Base-by-base conservation (phyloP, 75 land plant species). In the Larix kaempferi region DNA sequence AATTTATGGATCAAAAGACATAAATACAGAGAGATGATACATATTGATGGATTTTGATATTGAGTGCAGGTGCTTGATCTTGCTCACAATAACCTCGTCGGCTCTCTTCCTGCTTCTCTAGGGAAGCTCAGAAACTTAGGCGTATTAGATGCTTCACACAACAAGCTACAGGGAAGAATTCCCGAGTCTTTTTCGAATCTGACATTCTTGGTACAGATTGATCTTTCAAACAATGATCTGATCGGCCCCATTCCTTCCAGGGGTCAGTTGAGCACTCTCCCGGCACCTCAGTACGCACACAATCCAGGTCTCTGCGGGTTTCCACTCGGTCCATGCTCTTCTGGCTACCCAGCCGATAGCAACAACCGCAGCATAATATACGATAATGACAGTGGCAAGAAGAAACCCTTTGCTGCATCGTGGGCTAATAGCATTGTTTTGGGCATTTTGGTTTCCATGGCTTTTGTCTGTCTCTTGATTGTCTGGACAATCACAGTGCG, bases 281-380 rank as follows among this genome's bases (percentile, higher is more conserved):
- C 96, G 4, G 92, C 90, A 11, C 80, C 81, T 58, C 90, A 88
- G 58, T 94, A 88, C 63, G 89, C 90, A 2, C 84, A 88, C 78
- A 94, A 94, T 58, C 92, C 92, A 14, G 91, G 90, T 21, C 89
- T 94, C 35, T 94, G 96, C 75, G 94, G 94, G 7, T 85, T 88
- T 29, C 96, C 96, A 3, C 75, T 94, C 62, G 83, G 84, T 3
- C 83, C 88, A 58, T 91, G 93, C 81, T 52, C 56, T 19, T 61
- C 35, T n/a, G 16, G n/a, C 3, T 74, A 44, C 15, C 72, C 39
- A 22, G 27, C n/a, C 7, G 56, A 64, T 21, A 22, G 4, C 62
- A 39, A 55, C 19, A 66, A 52, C 39, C 60, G 77, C 8, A 4
- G 52, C 3, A 26, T 82, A 29, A 49, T 13, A 21, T n/a, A 57